Percentiles rank a stretch among this genome's conserved stretches.
Conservation (phyloP, 164 flowering plant genomes). For the Dillenia turbinata region DNA sequence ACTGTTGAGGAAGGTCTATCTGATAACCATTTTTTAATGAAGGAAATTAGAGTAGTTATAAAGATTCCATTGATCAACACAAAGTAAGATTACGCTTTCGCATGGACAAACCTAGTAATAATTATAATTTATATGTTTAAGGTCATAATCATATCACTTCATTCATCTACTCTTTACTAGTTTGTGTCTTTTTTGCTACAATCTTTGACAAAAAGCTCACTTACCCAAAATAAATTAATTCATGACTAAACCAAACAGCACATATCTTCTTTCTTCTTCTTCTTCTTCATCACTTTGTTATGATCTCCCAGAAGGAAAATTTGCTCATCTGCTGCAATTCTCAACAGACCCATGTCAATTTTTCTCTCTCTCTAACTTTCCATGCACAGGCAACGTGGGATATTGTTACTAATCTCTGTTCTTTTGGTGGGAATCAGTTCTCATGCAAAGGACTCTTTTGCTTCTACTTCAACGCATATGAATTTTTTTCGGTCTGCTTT, state of each 20-base stretch:
- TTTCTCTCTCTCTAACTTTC: background rate
- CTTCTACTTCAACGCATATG: constrained; percentile 22
- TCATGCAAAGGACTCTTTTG: background rate
- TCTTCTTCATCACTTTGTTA: background rate
- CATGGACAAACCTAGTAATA: no score
- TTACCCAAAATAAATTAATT: no score
- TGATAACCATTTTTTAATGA: background rate
- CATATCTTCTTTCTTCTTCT: background rate
- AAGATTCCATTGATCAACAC: constrained; percentile 7
- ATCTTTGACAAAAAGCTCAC: no score
- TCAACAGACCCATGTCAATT: background rate
- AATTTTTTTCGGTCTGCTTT: constrained; percentile 24
- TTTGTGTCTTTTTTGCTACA: background rate
- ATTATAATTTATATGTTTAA: no score
- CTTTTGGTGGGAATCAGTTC: no score
- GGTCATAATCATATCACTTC: no score
- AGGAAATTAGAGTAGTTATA: constrained; percentile 5
- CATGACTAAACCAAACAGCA: background rate
- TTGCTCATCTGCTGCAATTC: background rate
- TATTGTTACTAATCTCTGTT: background rate
- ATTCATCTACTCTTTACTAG: no score
- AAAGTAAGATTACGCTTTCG: background rate
- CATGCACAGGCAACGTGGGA: background rate
- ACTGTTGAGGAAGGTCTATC: background rate
- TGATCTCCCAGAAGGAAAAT: background rate